Evolutionary conservation across 257 asterid species (phyloP).

Genomic region (Paraleonurus japonicus): DNA sequence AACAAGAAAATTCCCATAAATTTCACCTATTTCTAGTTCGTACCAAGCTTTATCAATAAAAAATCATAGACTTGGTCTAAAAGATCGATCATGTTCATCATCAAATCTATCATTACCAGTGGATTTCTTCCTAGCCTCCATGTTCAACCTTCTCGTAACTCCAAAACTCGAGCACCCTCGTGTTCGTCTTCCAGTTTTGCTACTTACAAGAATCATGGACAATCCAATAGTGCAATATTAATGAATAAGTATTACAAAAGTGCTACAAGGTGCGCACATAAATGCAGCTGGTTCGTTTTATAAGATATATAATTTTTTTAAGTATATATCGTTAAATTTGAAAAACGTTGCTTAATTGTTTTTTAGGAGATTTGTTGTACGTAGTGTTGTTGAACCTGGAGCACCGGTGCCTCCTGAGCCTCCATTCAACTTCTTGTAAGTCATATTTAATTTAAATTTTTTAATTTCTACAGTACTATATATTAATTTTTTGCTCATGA

Average conservation of each 20-base stretch:
- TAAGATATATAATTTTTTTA: background rate
- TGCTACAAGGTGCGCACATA: slow-evolving; percentile 14
- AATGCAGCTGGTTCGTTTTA: background rate
- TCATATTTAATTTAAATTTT: background rate
- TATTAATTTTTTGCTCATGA: background rate
- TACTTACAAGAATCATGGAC: background rate
- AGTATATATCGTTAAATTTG: background rate
- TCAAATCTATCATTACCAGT: slow-evolving; percentile 6
- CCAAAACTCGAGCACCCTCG: slow-evolving; percentile 11
- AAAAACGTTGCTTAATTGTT: background rate
- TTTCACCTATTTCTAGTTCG: background rate
- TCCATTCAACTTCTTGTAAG: slow-evolving; percentile 39
- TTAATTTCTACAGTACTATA: too few species aligned
- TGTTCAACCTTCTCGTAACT: background rate
- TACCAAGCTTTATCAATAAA: background rate
- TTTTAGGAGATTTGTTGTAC: slow-evolving; percentile 33
- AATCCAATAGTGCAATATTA: background rate
- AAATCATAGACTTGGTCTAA: background rate
- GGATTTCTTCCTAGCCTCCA: slow-evolving; percentile 15
- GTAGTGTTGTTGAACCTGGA: slow-evolving; percentile 28
- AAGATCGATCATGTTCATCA: slow-evolving; percentile 24
- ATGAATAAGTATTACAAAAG: background rate
- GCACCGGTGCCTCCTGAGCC: slow-evolving; percentile 39
- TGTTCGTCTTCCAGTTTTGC: slow-evolving; percentile 14
- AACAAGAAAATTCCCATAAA: background rate